Evolutionary conservation across 371 early-diverging fungal species (phyloP), one percentile per base, ranked within the genome.

Genomic region (Chytridium lagenaria): DNA sequence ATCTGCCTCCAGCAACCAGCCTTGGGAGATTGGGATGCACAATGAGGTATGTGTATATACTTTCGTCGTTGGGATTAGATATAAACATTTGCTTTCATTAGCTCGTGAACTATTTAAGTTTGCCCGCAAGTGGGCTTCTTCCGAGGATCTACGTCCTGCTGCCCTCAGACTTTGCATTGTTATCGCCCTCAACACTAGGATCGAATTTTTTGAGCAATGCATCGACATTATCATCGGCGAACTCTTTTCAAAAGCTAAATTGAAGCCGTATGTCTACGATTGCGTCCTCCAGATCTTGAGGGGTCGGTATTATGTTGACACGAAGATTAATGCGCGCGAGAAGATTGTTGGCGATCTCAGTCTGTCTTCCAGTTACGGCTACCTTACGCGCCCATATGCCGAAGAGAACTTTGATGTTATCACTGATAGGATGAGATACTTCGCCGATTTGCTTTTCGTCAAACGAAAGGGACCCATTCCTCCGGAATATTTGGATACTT

Each of bases 241-340:
- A 50, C 69, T 83, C 23, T 64, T 68, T 50, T n/a, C 70, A 16
- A 78, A 78, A 50, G 19, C 71, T 28, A 84, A 81, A 44, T 37
- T 77, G 1, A 70, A 77, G 38, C 73, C 80, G 7, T 72, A 74
- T 64, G 79, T 79, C 0, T 84, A 80, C 59, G 73, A 77, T 30
- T 77, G 79, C 61, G 30, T 82, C 33, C 71, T 82, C 22, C 85
- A 83, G 66, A 51, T 84, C 28, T 74, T 84, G 19, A 69, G 83
- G 22, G 85, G 85, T 1, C 73, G 80, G 16, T 84, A 69, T 69
- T 84, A 77, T 68, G 57, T 74, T 31, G 83, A 84, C 59, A 81
- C 81, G 23, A 71, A 69, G 26, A 23, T 39, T 10, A 71, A 67
- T 63, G 71, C 78, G 7, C 64, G 71, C 12, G 65, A 75, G 16